Percentiles rank a stretch among this genome's conserved stretches.
These are phyloP conservation scores for Tetragonia tetragonoides DNA, from an alignment of 148 eudicot species.

Conservation along the genomic window DNA sequence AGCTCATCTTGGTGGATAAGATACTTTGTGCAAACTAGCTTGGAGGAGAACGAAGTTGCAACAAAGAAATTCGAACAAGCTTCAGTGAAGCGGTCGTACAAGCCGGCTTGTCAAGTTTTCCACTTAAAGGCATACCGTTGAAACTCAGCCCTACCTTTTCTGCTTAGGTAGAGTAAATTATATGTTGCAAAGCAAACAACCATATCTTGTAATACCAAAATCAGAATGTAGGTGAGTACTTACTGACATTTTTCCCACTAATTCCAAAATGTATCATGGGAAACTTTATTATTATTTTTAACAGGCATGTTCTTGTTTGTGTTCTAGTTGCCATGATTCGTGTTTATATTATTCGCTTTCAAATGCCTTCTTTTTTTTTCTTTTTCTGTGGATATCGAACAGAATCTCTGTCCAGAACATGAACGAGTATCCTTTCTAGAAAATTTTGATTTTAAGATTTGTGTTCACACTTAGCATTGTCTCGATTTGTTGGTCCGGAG, in stretches of 20 bases:
- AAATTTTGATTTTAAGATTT: neutral
- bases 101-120: conserved; percentile 40
- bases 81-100: conserved; percentile 32
- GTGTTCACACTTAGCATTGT: neutral
- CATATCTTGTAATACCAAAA: conserved; percentile 10
- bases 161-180: conserved; percentile 6
- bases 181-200: neutral
- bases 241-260: neutral
- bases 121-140: conserved; percentile 40
- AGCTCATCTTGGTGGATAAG: conserved; percentile 48
- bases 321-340: too few relatives aligned
- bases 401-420: neutral
- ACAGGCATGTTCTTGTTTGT: neutral
- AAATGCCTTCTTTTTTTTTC: too few relatives aligned
- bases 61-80: conserved; percentile 44
- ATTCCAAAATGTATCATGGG: conserved; percentile 10
- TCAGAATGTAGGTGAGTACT: neutral
- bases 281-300: neutral
- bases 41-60: conserved; percentile 46
- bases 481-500: too few relatives aligned
- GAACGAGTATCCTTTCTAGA: neutral
- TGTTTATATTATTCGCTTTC: too few relatives aligned
- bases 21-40: conserved; percentile 43
- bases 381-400: too few relatives aligned
- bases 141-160: neutral